Evolutionary conservation across 768 basidiomycete species (phyloP), one percentile per base, ranked within the genome.

Genomic region (Butyriboletus loyo): DNA sequence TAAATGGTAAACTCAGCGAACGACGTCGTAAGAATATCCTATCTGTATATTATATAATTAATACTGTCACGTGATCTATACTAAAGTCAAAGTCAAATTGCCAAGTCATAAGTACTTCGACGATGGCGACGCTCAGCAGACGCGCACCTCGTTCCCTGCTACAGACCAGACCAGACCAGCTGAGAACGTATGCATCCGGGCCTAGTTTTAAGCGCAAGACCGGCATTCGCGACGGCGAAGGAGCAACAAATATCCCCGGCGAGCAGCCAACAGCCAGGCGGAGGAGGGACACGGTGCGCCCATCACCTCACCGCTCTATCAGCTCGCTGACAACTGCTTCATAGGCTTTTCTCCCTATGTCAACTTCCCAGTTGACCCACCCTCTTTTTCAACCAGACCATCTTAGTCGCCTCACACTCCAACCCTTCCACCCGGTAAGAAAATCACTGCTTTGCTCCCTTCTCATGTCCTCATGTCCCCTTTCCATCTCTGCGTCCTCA

Each of bases 271-370:
- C 60, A 32, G 45, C 48, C 31, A 62, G 65, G 32, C 56, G 63
- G 50, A 65, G 56, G 49, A 64, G 59, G 50, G 63, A 65, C 53
- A 65, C 63, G 25, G 63, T 56, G 46, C 6, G 54, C 14, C 7
- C 9, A 7, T 36, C 9, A 5, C 52, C 21, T 43, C 27, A 22
- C 45, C 14, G 3, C 14, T 28, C 42, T 25, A 36, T 17, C 38
- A 13, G 41, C 44, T 34, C 15, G 3, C 39, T 46, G 22, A 60
- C 41, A 13, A 3, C 24, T 8, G 0, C 19, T 50, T 11, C 19
- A 11, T 22, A 82, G 80, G 67, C 72, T 17, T 82, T 80, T 57
- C 61, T 71, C 40, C 68, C 77, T 5, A 62, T 82, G 66, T 63
- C 78, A 0, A 60, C 59, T 11, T 59, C 56, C 1, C 70, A 72